Conservation (phyloP, 495 filamentous ascomycete species). For the Lophiotrema nucula region DNA sequence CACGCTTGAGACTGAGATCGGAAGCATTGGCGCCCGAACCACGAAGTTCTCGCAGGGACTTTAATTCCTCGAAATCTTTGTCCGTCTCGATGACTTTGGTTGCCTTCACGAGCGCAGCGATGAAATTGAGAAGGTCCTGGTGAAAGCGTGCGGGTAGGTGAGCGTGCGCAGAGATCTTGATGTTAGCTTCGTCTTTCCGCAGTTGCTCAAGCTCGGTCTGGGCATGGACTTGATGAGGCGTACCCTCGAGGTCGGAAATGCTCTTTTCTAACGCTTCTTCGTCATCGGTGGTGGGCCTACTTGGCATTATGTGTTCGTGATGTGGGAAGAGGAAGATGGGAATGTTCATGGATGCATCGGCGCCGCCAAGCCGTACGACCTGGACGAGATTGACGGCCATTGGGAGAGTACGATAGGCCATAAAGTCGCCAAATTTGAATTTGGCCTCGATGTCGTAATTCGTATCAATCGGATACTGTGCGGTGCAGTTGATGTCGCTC, state of each 20-base stretch:
- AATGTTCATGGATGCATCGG: slow-evolving; percentile 36
- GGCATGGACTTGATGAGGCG: slow-evolving; percentile 33
- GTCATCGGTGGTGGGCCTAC: slow-evolving; percentile 22
- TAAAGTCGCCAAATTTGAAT: slow-evolving; percentile 38
- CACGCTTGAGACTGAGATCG: neutral
- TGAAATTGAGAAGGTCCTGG: slow-evolving; percentile 43
- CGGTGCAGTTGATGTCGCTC: slow-evolving; percentile 29
- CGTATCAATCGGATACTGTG: slow-evolving; percentile 39
- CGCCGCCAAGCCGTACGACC: slow-evolving; percentile 41
- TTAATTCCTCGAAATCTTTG: slow-evolving; percentile 31
- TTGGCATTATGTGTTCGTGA: slow-evolving; percentile 43
- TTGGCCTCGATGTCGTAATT: slow-evolving; percentile 37
- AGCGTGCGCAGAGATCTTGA: slow-evolving; percentile 40
- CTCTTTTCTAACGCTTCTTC: slow-evolving; percentile 25
- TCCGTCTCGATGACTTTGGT: slow-evolving; percentile 44
- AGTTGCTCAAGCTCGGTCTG: slow-evolving; percentile 33
- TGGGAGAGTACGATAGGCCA: slow-evolving; percentile 40
- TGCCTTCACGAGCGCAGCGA: slow-evolving; percentile 44
- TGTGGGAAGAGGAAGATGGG: slow-evolving; percentile 42
- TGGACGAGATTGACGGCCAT: slow-evolving; percentile 32
- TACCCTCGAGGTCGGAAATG: slow-evolving; percentile 35
- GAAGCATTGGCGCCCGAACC: slow-evolving; percentile 5
- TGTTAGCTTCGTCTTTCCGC: slow-evolving; percentile 39
- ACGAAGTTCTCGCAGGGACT: slow-evolving; percentile 10
- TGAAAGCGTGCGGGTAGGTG: slow-evolving; percentile 41